phyloP scores from a whole-genome alignment of 305 asterid species.

The Caryopteris hybrid region DNA sequence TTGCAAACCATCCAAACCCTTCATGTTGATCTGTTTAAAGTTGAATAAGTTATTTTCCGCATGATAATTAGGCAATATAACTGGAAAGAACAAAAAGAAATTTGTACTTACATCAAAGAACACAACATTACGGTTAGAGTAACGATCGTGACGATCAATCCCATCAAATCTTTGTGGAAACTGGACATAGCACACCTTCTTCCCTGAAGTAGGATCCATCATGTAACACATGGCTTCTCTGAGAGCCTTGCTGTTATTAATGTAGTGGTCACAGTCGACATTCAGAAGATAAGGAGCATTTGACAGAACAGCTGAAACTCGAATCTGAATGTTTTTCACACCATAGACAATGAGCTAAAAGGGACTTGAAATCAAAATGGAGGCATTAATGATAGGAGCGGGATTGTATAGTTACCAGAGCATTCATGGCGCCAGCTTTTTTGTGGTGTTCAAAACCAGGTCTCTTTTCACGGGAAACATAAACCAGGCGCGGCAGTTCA shows the following conservation, averaged over 20 bases:
- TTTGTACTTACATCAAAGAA: slow-evolving; percentile 76
- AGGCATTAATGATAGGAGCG: neutral
- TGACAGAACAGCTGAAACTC: slow-evolving; percentile 81
- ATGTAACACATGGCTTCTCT: slow-evolving; percentile 91
- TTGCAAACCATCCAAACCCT: slow-evolving; percentile 92
- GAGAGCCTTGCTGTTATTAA: slow-evolving; percentile 82
- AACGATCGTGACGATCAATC: slow-evolving; percentile 77
- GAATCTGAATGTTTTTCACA: slow-evolving; percentile 37
- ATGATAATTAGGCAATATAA: neutral
- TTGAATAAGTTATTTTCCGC: slow-evolving; percentile 14
- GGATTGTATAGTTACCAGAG: slow-evolving; percentile 44
- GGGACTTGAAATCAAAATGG: neutral
- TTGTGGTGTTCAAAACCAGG: slow-evolving; percentile 85
- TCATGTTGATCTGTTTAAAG: slow-evolving; percentile 73
- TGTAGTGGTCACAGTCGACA: slow-evolving; percentile 88
- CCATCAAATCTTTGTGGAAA: slow-evolving; percentile 92
- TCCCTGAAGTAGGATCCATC: slow-evolving; percentile 91
- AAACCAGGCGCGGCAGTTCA: slow-evolving; percentile 57
- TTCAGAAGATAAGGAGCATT: slow-evolving; percentile 83
- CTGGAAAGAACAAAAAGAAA: neutral
- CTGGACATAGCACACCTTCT: slow-evolving; percentile 78
- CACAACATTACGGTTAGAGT: slow-evolving; percentile 79
- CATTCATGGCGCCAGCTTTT: slow-evolving; percentile 93
- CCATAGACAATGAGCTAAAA: neutral
- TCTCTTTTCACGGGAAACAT: slow-evolving; percentile 87